Conservation (phyloP, 2,329 filamentous ascomycete genomes). For the Rosellinia necatrix region DNA sequence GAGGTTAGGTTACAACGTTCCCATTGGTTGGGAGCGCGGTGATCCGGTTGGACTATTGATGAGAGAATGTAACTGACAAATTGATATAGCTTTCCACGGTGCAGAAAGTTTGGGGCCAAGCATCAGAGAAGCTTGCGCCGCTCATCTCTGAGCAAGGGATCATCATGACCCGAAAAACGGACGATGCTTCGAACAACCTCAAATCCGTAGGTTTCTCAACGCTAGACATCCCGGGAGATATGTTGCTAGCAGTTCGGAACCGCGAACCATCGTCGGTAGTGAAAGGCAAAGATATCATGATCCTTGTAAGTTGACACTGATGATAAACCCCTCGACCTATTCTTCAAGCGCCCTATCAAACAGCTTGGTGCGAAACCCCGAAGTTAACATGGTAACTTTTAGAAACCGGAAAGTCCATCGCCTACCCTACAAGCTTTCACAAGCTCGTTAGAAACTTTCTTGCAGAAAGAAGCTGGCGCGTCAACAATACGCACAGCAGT, state of each 20-base stretch:
- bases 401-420: not conserved
- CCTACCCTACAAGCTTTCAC: not conserved
- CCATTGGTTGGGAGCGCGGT: too few species aligned
- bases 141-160: not conserved
- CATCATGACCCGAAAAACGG: not conserved
- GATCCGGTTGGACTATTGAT: too few species aligned
- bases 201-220: not conserved
- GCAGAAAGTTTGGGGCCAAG: constrained; percentile 1
- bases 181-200: not conserved
- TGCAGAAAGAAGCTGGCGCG: not conserved
- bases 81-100: not conserved
- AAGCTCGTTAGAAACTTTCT: not conserved
- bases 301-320: not conserved
- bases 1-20: too few species aligned
- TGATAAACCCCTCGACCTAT: too few species aligned
- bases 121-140: not conserved
- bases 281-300: not conserved
- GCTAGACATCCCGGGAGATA: not conserved
- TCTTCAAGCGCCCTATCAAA: not conserved
- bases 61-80: not conserved
- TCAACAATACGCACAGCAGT: not conserved
- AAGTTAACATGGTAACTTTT: not conserved
- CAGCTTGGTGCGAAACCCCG: not conserved
- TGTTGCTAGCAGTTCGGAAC: not conserved
- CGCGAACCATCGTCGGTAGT: not conserved